Evolutionary conservation across 768 basidiomycete genomes (phyloP), one percentile per base, ranked within the genome.

Genomic region (Saitozyma sp.): DNA sequence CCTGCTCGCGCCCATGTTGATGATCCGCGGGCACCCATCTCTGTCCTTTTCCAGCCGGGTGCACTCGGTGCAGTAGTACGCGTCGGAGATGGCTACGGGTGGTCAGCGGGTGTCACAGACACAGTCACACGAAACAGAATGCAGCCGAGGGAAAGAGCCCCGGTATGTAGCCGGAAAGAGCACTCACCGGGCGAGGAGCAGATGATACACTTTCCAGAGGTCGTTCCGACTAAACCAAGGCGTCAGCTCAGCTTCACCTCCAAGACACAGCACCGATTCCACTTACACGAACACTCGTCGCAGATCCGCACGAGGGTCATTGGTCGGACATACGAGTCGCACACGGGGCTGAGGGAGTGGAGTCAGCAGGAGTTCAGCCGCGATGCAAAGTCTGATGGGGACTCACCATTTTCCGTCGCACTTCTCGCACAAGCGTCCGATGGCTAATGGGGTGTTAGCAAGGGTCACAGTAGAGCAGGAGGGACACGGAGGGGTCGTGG

Each of bases 241-340:
- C 10, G 52, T 64, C 62, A 64, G 54, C 17, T 17, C 46, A 48
- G 6, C 17, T 6, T 48, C 46, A 14, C 17, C 17, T 17, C 46
- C 17, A 48, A 14, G 46, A 48, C 2, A 48, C 14, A 48, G 46
- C 14, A 17, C 14, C 14, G 14, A 14, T 53, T 40, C 10, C 6
- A 95, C 69, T 93, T 91, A 82, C 98, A 99, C 80, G 98, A 98
- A 81, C 96, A 99, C 83, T 99, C 96, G 78, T 99, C 96, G 80
- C 96, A 99, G 69, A 97, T 97, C 66, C 95, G 87, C 62, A 98
- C 96, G 67, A 98, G 85, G 20, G 95, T 98, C 82, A 95, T 94
- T 72, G 96, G 96, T 71, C 96, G 87, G 66, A 99, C 96, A 82
- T 98, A 98, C 60, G 95, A 97, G 83, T 99, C 95, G 83, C 95